Evolutionary conservation across 768 basidiomycete species (phyloP).

Genomic region (Paxillus rubicundulus): DNA sequence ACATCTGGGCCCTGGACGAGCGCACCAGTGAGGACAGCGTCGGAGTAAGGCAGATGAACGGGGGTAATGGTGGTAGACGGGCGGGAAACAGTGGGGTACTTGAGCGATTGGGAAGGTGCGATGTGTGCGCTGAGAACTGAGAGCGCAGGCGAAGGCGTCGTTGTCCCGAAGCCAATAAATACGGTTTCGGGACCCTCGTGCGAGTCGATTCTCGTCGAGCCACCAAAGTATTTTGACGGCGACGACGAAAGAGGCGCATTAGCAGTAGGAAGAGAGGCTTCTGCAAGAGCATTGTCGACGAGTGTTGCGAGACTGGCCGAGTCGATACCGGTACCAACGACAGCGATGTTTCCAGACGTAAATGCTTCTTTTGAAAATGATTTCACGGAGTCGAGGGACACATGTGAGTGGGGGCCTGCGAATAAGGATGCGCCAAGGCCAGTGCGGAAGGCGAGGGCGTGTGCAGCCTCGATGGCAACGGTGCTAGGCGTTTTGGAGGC

Average conservation of each 20-base stretch:
- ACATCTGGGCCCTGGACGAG: conserved; percentile 68
- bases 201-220: conserved; percentile 74
- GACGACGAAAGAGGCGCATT: conserved; percentile 31
- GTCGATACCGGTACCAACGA: conserved; percentile 86
- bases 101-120: conserved; percentile 75
- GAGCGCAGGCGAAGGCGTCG: conserved; percentile 65
- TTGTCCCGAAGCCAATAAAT: conserved; percentile 85
- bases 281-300: conserved; percentile 64
- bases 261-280: conserved; percentile 29
- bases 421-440: conserved; percentile 92
- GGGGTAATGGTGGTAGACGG: conserved; percentile 61
- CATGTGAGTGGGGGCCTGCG: conserved; percentile 63
- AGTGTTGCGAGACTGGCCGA: conserved; percentile 66
- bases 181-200: conserved; percentile 67
- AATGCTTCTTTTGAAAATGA: conserved; percentile 72
- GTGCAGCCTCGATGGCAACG: conserved; percentile 82
- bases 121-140: conserved; percentile 79
- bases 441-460: conserved; percentile 87
- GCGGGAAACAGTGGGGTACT: conserved; percentile 76
- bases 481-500: conserved; percentile 60
- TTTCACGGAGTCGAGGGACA: conserved; percentile 70
- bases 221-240: conserved; percentile 68
- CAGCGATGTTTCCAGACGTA: conserved; percentile 74
- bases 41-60: conserved; percentile 86
- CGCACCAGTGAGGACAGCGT: conserved; percentile 85